Conservation (phyloP, 345 rosid species). For the Turritis glabra region DNA sequence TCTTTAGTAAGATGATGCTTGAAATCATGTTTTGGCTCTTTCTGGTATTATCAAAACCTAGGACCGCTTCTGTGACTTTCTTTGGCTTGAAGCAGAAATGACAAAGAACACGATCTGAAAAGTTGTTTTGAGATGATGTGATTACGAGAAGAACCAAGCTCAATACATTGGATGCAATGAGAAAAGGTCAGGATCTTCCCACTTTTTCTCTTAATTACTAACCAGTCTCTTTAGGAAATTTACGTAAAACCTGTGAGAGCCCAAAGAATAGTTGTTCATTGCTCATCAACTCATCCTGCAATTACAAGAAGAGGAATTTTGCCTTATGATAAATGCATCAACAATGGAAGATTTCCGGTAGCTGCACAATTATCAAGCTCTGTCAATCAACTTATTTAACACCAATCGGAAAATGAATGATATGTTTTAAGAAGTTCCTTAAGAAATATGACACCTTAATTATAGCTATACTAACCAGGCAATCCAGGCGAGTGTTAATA, state of each 20-base stretch:
- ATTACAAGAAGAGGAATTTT: constrained; percentile 31
- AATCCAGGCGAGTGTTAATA: constrained; percentile 87
- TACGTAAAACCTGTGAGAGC: constrained; percentile 88
- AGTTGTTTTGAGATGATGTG: constrained; percentile 27
- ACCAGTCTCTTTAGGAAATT: constrained; percentile 98
- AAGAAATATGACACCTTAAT: constrained; percentile 24
- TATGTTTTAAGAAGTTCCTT: constrained; percentile 13
- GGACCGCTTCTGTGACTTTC: constrained; percentile 69
- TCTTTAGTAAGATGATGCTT: constrained; percentile 92
- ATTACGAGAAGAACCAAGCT: constrained; percentile 14
- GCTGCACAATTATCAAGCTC: constrained; percentile 30
- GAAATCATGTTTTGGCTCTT: constrained; percentile 85
- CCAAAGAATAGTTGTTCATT: constrained; percentile 95
- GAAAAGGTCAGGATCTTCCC: constrained; percentile 12
- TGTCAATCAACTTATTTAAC: background rate
- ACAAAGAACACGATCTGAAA: constrained; percentile 89
- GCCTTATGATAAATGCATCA: constrained; percentile 23
- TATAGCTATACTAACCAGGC: constrained; percentile 68
- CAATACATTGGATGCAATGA: constrained; percentile 20
- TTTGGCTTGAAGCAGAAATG: constrained; percentile 97
- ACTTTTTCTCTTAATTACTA: constrained; percentile 30
- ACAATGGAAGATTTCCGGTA: background rate
- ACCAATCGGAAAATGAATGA: background rate
- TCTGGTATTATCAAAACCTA: constrained; percentile 63
- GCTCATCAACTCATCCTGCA: constrained; percentile 94